These are phyloP conservation scores for Tephrocybe rancida DNA, from an alignment of 768 basidiomycete genomes.

Conservation along the genomic window DNA sequence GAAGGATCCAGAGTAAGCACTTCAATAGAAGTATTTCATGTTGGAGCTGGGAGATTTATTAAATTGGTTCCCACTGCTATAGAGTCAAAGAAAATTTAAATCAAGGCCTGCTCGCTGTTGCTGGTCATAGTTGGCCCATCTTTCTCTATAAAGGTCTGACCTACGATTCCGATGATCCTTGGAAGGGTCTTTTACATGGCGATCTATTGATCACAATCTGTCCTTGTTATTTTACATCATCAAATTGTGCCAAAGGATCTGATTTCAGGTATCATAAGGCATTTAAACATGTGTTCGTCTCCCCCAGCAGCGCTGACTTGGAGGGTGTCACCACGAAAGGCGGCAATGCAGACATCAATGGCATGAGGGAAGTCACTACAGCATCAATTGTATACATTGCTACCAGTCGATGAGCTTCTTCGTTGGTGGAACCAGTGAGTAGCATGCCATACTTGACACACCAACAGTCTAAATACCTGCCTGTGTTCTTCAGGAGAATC, in stretches of 20 bases:
- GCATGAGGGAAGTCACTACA: slow-evolving; percentile 15
- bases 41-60: not conserved
- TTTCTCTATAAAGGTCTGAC: slow-evolving; percentile 20
- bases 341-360: slow-evolving; percentile 12
- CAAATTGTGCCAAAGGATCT: no score
- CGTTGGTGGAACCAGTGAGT: no score
- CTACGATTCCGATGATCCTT: slow-evolving; percentile 24
- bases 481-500: no score
- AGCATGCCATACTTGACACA: no score
- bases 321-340: slow-evolving; percentile 2
- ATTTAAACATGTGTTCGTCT: slow-evolving; percentile 11
- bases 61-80: not conserved
- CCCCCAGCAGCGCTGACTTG: not conserved
- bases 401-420: no score
- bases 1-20: slow-evolving; percentile 8
- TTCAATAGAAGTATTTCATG: no score
- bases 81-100: not conserved
- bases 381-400: slow-evolving; percentile 16
- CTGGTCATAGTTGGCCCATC: slow-evolving; percentile 24
- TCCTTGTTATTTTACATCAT: not conserved
- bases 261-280: no score
- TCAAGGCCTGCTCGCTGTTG: slow-evolving; percentile 13
- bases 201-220: slow-evolving; percentile 21
- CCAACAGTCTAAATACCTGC: no score
- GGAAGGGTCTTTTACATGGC: slow-evolving; percentile 25